Percentiles rank a stretch among this genome's conserved stretches.
These are phyloP conservation scores for Solanum etuberosum DNA, from an alignment of 257 asterid species.

Conservation along the genomic window DNA sequence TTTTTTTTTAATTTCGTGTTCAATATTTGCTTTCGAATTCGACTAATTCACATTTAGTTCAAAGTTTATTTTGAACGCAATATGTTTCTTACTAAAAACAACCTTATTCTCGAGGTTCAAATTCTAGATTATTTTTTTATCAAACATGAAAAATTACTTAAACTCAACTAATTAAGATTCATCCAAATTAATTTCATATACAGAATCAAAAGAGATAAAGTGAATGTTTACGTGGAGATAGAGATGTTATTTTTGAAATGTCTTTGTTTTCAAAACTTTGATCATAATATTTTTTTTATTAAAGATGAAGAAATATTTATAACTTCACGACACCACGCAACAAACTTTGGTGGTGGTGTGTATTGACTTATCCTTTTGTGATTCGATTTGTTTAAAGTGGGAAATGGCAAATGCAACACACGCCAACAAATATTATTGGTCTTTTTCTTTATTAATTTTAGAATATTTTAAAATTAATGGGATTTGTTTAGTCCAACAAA, in stretches of 20 bases:
- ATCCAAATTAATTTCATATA: too few species aligned
- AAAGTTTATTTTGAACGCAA: background rate
- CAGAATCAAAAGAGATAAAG: too few species aligned
- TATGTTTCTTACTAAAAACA: rapidly evolving
- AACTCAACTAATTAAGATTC: background rate
- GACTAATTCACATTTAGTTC: background rate
- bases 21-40: rapidly evolving
- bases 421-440: background rate
- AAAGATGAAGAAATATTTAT: background rate
- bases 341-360: background rate
- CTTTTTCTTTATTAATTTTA: background rate
- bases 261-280: background rate
- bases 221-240: too few species aligned
- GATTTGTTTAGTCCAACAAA: background rate
- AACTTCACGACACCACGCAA: rapidly evolving
- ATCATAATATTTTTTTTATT: background rate
- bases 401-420: background rate
- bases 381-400: background rate
- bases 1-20: background rate
- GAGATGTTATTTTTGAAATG: too few species aligned
- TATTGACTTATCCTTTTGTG: background rate
- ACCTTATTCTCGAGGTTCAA: background rate
- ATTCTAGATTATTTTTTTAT: background rate
- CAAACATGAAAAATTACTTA: background rate
- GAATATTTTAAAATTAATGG: background rate